These are phyloP conservation scores for Exutisphaerella laricina DNA, from an alignment of 2,329 filamentous ascomycete genomes.

Conservation along the genomic window DNA sequence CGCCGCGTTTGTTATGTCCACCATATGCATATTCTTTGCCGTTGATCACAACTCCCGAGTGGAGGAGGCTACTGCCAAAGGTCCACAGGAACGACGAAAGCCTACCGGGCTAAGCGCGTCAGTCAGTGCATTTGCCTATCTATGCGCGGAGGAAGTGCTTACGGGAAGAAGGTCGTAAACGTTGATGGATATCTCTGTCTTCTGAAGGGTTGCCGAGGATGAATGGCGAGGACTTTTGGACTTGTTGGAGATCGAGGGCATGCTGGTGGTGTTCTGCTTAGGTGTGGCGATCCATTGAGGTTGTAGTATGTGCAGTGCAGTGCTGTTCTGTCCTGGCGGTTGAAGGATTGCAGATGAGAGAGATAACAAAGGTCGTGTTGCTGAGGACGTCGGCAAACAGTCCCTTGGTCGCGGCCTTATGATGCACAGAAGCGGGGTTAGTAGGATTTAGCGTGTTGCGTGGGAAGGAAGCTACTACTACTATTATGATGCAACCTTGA, in stretches of 20 bases:
- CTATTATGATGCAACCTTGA: too few species aligned
- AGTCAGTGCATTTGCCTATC: conserved; percentile 9
- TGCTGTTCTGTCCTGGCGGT: background rate
- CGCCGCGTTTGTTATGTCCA: conserved; percentile 63
- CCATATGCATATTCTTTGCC: conserved; percentile 79
- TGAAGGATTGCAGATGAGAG: background rate
- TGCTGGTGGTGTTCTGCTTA: background rate
- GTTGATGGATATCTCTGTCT: conserved; percentile 34
- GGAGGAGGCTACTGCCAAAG: conserved; percentile 69
- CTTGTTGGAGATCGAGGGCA: conserved; percentile 8
- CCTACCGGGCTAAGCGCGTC: conserved; percentile 58
- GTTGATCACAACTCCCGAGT: conserved; percentile 77
- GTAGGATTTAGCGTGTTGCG: too few species aligned
- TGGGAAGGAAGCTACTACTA: too few species aligned
- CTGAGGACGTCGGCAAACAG: too few species aligned
- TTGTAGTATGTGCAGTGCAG: background rate
- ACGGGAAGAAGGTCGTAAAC: conserved; percentile 37
- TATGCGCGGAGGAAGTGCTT: conserved; percentile 2
- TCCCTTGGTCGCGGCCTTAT: too few species aligned
- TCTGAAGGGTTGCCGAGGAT: conserved; percentile 15
- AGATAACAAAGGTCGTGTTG: background rate
- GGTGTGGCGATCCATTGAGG: background rate
- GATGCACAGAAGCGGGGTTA: too few species aligned
- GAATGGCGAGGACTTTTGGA: conserved; percentile 12
- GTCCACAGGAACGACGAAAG: conserved; percentile 73